A percentile compares a stretch with the other conserved stretches of the same genome.
Conservation (phyloP, 2,329 filamentous ascomycete genomes). For the Geosmithia morbida region DNA sequence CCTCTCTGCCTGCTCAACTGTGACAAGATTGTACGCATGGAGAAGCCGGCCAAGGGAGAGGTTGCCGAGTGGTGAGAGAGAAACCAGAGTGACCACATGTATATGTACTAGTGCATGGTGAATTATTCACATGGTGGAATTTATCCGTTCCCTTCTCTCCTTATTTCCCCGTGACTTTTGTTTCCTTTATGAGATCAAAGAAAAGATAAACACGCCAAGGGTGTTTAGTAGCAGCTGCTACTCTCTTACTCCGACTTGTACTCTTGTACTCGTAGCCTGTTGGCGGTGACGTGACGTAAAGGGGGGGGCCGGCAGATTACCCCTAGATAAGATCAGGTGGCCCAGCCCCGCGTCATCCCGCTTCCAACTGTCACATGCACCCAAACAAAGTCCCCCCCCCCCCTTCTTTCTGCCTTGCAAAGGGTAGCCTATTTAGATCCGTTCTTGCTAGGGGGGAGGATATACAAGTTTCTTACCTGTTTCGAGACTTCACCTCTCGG, state of each 20-base stretch:
- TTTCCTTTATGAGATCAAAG: too few relatives aligned
- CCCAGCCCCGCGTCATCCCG: slow-evolving; percentile 3
- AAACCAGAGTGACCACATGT: not conserved
- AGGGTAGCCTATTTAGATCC: not conserved
- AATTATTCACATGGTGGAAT: not conserved
- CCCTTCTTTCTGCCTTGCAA: not conserved
- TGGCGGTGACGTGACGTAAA: not conserved
- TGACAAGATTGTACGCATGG: slow-evolving; percentile 52
- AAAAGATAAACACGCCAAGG: not conserved
- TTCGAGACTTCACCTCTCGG: too few relatives aligned
- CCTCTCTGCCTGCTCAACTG: slow-evolving; percentile 56
- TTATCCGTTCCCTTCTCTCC: not conserved
- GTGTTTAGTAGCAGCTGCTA: not conserved
- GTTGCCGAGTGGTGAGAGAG: slow-evolving; percentile 27
- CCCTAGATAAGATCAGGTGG: not conserved
- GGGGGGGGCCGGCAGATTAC: not conserved
- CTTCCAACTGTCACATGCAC: slow-evolving; percentile 3
- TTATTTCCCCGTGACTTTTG: not conserved
- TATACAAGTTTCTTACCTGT: too few relatives aligned
- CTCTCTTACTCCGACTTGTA: too few relatives aligned
- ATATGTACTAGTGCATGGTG: not conserved
- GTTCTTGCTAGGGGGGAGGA: too few relatives aligned
- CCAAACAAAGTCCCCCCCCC: not conserved
- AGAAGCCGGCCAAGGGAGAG: slow-evolving; percentile 28
- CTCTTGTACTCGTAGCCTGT: not conserved